Conservation (phyloP, 1,284 basidiomycete genomes). For the Puccinia polysora region DNA sequence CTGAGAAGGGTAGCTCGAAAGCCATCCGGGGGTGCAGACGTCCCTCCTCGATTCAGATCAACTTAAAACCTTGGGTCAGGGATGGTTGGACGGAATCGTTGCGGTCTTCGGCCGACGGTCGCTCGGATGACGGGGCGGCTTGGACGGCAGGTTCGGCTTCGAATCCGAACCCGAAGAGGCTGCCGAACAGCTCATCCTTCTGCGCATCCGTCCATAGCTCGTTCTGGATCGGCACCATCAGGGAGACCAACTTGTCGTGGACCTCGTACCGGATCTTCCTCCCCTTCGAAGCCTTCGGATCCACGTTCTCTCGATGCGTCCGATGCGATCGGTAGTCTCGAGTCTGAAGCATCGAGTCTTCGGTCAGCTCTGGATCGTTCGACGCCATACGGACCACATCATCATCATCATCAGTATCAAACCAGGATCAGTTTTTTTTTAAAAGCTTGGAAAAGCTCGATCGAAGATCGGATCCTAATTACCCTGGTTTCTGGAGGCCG, state of each 20-base stretch:
- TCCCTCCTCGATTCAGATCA: too few species aligned
- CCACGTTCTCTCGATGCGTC: conserved; percentile 68
- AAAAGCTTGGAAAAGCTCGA: too few species aligned
- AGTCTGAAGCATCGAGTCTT: conserved; percentile 40
- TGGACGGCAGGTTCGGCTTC: too few species aligned
- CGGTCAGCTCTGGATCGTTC: too few species aligned
- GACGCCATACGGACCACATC: too few species aligned
- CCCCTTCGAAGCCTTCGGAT: conserved; percentile 90
- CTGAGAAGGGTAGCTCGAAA: too few species aligned
- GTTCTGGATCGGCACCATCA: conserved; percentile 76
- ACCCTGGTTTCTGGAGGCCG: conserved; percentile 50
- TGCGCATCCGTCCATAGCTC: conserved; percentile 83
- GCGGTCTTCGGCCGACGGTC: too few species aligned
- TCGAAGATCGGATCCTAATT: not conserved
- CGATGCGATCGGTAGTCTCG: conserved; percentile 55
- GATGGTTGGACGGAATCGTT: too few species aligned
- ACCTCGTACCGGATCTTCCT: conserved; percentile 79
- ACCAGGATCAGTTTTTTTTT: not conserved
- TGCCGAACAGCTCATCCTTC: conserved; percentile 82
- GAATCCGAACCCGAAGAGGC: conserved; percentile 62
- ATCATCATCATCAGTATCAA: too few species aligned
- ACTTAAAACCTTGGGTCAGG: too few species aligned
- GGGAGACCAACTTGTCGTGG: conserved; percentile 87
- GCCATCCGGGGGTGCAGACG: too few species aligned
- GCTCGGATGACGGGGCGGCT: too few species aligned